Evolutionary conservation across 1,284 basidiomycete genomes (phyloP).

Genomic region (Cutaneotrichosporon arboriforme): DNA sequence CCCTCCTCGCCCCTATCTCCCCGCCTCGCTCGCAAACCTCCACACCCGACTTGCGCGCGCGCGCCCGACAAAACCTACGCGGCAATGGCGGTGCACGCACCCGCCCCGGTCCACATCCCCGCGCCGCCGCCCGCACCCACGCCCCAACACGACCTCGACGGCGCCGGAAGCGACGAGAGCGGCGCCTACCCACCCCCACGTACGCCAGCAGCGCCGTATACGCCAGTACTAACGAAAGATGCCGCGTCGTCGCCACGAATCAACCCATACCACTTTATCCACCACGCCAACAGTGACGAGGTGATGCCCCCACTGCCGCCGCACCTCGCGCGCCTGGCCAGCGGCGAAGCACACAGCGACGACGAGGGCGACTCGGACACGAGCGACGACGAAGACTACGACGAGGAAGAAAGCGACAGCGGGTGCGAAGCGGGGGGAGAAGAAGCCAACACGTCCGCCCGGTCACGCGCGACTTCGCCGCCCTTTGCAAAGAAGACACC

Average conservation of each 20-base stretch:
- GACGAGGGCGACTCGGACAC: slow-evolving; percentile 19
- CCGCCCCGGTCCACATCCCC: slow-evolving; percentile 4
- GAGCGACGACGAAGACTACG: slow-evolving; percentile 9
- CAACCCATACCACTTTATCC: slow-evolving; percentile 32
- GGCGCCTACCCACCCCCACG: not conserved
- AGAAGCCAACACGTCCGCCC: not conserved
- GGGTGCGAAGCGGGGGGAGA: slow-evolving; percentile 1
- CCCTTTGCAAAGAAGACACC: not conserved
- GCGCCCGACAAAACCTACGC: too few relatives aligned
- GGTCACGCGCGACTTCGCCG: not conserved
- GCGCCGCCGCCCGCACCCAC: not conserved
- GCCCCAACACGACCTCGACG: not conserved
- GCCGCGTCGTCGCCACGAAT: slow-evolving; percentile 16
- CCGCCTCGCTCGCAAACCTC: not conserved
- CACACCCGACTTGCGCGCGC: not conserved
- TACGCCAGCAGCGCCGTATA: too few relatives aligned
- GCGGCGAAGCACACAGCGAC: slow-evolving; percentile 13
- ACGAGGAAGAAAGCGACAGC: slow-evolving; percentile 6
- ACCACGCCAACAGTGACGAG: slow-evolving; percentile 19
- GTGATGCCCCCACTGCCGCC: slow-evolving; percentile 21
- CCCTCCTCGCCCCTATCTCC: not conserved
- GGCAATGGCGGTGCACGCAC: slow-evolving; percentile 18
- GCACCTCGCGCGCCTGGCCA: slow-evolving; percentile 17
- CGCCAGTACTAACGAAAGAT: not conserved
- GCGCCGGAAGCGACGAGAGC: not conserved